A percentile compares a stretch with the other conserved stretches of the same genome.
These are phyloP conservation scores for Triangularia setosa DNA, from an alignment of 2,329 filamentous ascomycete genomes.

Conservation along the genomic window DNA sequence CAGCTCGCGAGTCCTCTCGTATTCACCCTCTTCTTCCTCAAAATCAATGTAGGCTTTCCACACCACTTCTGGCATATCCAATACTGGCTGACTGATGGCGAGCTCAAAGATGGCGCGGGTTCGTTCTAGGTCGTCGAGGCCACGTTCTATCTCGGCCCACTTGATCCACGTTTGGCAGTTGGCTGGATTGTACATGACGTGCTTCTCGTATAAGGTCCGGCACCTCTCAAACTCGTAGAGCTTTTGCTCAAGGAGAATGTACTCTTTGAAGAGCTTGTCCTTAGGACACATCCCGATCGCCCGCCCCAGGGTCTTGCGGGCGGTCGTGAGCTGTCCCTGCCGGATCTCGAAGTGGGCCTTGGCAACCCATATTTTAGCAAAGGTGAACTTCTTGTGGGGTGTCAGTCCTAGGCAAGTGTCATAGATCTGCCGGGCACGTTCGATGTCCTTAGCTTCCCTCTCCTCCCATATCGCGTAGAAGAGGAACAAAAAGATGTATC, in stretches of 20 bases:
- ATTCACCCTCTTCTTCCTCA: slow-evolving; percentile 92
- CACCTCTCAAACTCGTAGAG: slow-evolving; percentile 92
- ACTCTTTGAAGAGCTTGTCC: slow-evolving; percentile 89
- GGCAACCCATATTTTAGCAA: slow-evolving; percentile 92
- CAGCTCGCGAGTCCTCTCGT: slow-evolving; percentile 71
- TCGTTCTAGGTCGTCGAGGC: slow-evolving; percentile 83
- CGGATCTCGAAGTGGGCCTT: slow-evolving; percentile 92
- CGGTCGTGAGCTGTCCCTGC: slow-evolving; percentile 72
- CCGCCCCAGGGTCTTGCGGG: slow-evolving; percentile 83
- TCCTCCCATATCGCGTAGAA: slow-evolving; percentile 98
- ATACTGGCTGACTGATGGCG: slow-evolving; percentile 71
- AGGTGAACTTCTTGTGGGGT: slow-evolving; percentile 95
- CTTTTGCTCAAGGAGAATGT: slow-evolving; percentile 88
- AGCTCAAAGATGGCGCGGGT: slow-evolving; percentile 89
- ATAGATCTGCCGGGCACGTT: slow-evolving; percentile 85
- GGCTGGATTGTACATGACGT: slow-evolving; percentile 84
- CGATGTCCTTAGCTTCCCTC: slow-evolving; percentile 72
- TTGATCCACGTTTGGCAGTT: slow-evolving; percentile 96
- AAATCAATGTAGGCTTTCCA: slow-evolving; percentile 99
- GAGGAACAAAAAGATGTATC: slow-evolving; percentile 97
- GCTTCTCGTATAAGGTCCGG: slow-evolving; percentile 88
- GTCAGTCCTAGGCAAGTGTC: slow-evolving; percentile 81
- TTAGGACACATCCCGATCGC: slow-evolving; percentile 95
- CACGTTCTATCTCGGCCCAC: slow-evolving; percentile 89
- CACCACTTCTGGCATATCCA: slow-evolving; percentile 96